phyloP scores from a whole-genome alignment of 192 early-diverging fungal genomes.

The Backusella circina region DNA sequence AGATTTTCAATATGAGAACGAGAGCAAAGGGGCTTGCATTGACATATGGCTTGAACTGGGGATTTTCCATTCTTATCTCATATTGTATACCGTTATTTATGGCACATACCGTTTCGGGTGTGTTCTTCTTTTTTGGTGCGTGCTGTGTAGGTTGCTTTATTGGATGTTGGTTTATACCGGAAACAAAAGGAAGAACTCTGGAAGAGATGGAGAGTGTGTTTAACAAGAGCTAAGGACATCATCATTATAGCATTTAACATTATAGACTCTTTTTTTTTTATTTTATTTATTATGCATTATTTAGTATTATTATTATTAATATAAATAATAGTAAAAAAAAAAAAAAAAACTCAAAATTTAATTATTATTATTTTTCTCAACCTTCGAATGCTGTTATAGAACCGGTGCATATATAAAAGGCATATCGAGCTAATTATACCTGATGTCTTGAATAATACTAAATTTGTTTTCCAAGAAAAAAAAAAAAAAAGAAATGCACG shows the following conservation, averaged over 20 bases:
- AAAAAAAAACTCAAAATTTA: too few species aligned
- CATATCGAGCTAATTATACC: not conserved
- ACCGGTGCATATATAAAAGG: not conserved
- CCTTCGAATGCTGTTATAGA: not conserved
- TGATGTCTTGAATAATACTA: not conserved
- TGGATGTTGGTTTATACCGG: constrained; percentile 68
- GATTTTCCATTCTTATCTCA: constrained; percentile 30
- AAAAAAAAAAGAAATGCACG: too few species aligned
- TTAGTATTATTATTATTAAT: too few species aligned
- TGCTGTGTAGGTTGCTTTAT: constrained; percentile 29
- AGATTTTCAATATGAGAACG: constrained; percentile 31
- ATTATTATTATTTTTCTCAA: not conserved
- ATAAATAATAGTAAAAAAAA: too few species aligned
- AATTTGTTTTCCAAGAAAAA: not conserved
- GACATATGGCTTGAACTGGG: constrained; percentile 34
- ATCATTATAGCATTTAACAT: not conserved
- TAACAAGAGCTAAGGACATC: constrained; percentile 6
- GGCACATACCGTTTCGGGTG: constrained; percentile 27
- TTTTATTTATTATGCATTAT: not conserved
- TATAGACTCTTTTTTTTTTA: not conserved
- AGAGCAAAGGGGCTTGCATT: constrained; percentile 32
- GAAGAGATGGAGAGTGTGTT: constrained; percentile 90
- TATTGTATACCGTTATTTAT: constrained; percentile 36
- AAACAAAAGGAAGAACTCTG: constrained; percentile 78
- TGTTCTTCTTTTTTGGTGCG: constrained; percentile 32